Conservation (phyloP, 2,329 filamentous ascomycete species). For the Paramyrothecium roridum region DNA sequence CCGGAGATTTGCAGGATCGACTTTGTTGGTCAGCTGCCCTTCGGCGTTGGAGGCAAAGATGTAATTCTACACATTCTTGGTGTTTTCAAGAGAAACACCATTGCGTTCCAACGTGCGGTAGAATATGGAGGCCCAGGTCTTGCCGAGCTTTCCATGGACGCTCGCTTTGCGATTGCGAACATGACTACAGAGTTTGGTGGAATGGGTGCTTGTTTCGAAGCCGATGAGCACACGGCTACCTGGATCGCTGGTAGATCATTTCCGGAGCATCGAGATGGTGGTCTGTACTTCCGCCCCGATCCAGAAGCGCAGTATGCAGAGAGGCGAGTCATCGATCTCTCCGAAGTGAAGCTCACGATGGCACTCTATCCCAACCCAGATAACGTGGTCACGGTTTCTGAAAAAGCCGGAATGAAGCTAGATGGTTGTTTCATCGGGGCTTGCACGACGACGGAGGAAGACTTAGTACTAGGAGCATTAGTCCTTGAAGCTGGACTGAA, state of each 20-base stretch:
- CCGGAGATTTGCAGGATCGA: constrained; percentile 37
- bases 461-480: too few relatives aligned
- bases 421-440: too few relatives aligned
- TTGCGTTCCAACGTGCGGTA: constrained; percentile 39
- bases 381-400: neutral
- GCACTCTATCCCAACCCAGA: constrained; percentile 38
- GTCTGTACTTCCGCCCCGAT: constrained; percentile 34
- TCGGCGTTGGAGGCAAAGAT: constrained; percentile 41
- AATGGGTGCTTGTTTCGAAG: constrained; percentile 33
- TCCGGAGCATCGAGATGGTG: constrained; percentile 22
- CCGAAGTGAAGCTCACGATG: constrained; percentile 30
- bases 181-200: constrained; percentile 43
- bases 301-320: constrained; percentile 30
- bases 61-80: constrained; percentile 40
- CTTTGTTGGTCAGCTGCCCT: constrained; percentile 29
- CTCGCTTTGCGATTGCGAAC: constrained; percentile 42
- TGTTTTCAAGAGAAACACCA: constrained; percentile 40
- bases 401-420: too few relatives aligned
- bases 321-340: constrained; percentile 31
- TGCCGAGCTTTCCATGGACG: constrained; percentile 34
- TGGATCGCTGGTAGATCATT: constrained; percentile 27
- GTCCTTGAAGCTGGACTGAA: constrained; percentile 20
- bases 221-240: constrained; percentile 29
- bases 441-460: too few relatives aligned
- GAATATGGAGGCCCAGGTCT: constrained; percentile 40